phyloP scores from a whole-genome alignment of 2,329 filamentous ascomycete genomes.

The Sclerotinia minor region DNA sequence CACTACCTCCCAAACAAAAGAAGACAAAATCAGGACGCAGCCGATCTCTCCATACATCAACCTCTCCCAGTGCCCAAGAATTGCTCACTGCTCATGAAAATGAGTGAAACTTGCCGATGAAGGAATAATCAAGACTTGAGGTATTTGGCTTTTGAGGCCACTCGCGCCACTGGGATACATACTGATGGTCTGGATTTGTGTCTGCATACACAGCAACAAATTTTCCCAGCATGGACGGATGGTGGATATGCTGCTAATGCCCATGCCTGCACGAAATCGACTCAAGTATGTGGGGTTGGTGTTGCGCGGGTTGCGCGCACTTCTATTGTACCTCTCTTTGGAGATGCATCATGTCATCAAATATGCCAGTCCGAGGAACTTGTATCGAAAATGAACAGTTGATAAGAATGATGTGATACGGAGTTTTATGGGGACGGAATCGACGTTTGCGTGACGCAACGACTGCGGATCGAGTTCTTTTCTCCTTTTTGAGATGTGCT shows the following conservation, averaged over 20 bases:
- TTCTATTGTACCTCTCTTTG: slow-evolving; percentile 10
- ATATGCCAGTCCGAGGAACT: not conserved
- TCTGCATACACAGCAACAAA: not conserved
- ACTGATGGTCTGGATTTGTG: not conserved
- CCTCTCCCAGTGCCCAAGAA: not conserved
- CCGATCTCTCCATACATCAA: not conserved
- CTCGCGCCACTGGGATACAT: not conserved
- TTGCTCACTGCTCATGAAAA: not conserved
- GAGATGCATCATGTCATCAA: not conserved
- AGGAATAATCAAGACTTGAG: slow-evolving; percentile 1
- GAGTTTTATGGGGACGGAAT: not conserved
- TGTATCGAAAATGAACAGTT: not conserved
- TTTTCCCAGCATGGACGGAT: slow-evolving; percentile 11
- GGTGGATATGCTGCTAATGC: slow-evolving; percentile 31
- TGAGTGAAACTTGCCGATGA: not conserved
- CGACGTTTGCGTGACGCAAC: not conserved
- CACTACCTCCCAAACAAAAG: not conserved
- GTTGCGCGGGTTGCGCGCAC: slow-evolving; percentile 32
- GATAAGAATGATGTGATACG: not conserved
- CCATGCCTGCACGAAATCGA: slow-evolving; percentile 26
- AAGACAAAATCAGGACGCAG: not conserved
- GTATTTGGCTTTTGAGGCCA: not conserved
- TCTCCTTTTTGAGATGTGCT: not conserved
- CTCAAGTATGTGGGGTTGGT: not conserved
- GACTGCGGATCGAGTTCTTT: not conserved